These are phyloP conservation scores for Rhypophila decipiens DNA, from an alignment of 495 filamentous ascomycete species.

Conservation along the genomic window DNA sequence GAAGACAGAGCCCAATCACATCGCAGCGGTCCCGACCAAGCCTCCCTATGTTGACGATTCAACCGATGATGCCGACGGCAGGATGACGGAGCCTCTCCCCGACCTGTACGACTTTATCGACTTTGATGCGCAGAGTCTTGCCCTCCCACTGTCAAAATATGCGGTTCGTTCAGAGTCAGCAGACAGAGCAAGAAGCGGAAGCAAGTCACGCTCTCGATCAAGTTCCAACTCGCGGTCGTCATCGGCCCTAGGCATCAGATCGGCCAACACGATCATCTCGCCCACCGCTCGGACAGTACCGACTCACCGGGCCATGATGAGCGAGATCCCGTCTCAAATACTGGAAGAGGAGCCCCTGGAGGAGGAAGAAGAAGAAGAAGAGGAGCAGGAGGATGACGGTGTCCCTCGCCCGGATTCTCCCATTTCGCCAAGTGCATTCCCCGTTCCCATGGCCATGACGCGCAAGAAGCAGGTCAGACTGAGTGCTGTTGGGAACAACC, in stretches of 20 bases:
- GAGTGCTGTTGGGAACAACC: slow-evolving; percentile 37
- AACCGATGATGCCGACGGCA: slow-evolving; percentile 10
- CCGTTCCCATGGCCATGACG: slow-evolving; percentile 25
- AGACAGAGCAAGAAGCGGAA: background rate
- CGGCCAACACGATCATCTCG: background rate
- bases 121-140: slow-evolving; percentile 15
- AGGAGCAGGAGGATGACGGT: slow-evolving; percentile 9
- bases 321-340: background rate
- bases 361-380: slow-evolving; percentile 16
- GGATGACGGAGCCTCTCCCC: slow-evolving; percentile 29
- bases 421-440: slow-evolving; percentile 24
- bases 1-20: slow-evolving; percentile 1
- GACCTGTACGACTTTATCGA: slow-evolving; percentile 36
- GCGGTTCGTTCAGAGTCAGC: too few species aligned
- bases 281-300: too few species aligned
- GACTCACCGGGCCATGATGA: background rate
- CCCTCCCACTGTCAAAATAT: background rate
- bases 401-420: slow-evolving; percentile 32
- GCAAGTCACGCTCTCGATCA: background rate
- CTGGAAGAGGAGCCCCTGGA: too few species aligned
- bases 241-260: background rate
- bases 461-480: slow-evolving; percentile 40
- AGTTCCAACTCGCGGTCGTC: background rate
- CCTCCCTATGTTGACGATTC: slow-evolving; percentile 19
- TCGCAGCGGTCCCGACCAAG: slow-evolving; percentile 16